Evolutionary conservation across 78 protist species (phyloP).

Genomic region (Isochrysis galbana): DNA sequence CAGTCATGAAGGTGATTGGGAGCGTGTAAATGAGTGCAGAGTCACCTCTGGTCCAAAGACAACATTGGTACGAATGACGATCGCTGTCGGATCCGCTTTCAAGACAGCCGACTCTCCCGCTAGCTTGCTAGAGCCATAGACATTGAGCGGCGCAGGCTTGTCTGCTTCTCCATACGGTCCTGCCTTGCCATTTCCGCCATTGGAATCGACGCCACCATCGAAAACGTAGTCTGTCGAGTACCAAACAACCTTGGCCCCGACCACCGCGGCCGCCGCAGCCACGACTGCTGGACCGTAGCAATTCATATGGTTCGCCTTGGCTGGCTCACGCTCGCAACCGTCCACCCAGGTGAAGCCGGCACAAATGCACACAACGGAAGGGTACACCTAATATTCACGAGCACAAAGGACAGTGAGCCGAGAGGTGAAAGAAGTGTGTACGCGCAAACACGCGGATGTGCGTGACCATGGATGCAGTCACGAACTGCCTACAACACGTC

Average conservation of each 20-base stretch:
- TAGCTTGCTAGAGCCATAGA: not conserved
- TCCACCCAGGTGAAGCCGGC: conserved; percentile 7
- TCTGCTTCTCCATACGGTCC: not conserved
- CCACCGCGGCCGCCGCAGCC: not conserved
- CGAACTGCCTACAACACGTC: no score
- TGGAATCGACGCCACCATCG: not conserved
- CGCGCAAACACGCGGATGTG: not conserved
- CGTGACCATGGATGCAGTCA: no score
- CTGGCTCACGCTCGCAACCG: not conserved
- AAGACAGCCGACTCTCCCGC: not conserved
- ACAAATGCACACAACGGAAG: not conserved
- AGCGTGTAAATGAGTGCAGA: no score
- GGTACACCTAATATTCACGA: not conserved
- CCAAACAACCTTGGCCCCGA: not conserved
- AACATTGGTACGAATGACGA: conserved; percentile 6
- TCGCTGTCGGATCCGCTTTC: not conserved
- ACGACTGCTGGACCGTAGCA: not conserved
- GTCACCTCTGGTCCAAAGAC: not conserved
- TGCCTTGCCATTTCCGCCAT: not conserved
- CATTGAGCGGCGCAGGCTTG: not conserved
- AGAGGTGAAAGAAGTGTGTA: not conserved
- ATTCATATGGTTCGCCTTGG: not conserved
- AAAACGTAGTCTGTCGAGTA: conserved; percentile 20
- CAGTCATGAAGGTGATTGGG: no score
- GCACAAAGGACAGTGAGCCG: not conserved